phyloP scores from a whole-genome alignment of 2,329 filamentous ascomycete genomes.

The Ciborinia camelliae region DNA sequence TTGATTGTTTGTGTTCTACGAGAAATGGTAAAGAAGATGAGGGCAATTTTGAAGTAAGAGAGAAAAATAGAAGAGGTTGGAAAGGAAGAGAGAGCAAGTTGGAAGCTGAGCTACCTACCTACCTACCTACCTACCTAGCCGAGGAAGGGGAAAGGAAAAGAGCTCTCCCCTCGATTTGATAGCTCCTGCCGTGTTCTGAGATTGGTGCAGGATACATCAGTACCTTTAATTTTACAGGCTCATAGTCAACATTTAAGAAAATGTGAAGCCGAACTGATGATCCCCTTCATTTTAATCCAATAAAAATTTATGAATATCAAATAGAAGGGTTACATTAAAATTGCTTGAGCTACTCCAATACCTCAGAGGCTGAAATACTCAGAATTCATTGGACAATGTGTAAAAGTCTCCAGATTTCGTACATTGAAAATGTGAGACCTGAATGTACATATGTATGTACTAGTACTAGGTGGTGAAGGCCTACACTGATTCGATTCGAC shows the following conservation, averaged over 20 bases:
- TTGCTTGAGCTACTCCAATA: neutral
- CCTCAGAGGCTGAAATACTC: neutral
- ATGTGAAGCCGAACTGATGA: neutral
- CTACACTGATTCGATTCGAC: neutral
- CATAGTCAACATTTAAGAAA: neutral
- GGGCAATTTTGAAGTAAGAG: neutral
- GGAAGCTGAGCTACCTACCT: slow-evolving; percentile 2
- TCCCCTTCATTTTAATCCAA: neutral
- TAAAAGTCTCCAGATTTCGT: neutral
- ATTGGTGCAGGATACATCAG: slow-evolving; percentile 2
- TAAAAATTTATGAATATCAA: neutral
- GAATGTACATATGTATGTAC: neutral
- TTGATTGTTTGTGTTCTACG: neutral
- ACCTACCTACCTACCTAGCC: too few species aligned
- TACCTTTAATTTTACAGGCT: neutral
- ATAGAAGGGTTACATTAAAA: slow-evolving; percentile 1
- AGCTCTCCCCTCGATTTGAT: slow-evolving; percentile 2
- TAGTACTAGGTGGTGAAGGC: neutral
- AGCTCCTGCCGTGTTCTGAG: neutral
- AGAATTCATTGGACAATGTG: slow-evolving; percentile 1
- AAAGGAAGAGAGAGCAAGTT: neutral
- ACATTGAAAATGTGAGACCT: slow-evolving; percentile 10
- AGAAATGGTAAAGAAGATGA: neutral
- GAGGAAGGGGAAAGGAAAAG: neutral
- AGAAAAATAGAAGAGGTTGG: neutral